Percentiles rank a stretch among this genome's conserved stretches.
Evolutionary conservation across 225 moss, liverwort and hornwort genomes (phyloP).

Genomic region (Marchantia polymorpha): DNA sequence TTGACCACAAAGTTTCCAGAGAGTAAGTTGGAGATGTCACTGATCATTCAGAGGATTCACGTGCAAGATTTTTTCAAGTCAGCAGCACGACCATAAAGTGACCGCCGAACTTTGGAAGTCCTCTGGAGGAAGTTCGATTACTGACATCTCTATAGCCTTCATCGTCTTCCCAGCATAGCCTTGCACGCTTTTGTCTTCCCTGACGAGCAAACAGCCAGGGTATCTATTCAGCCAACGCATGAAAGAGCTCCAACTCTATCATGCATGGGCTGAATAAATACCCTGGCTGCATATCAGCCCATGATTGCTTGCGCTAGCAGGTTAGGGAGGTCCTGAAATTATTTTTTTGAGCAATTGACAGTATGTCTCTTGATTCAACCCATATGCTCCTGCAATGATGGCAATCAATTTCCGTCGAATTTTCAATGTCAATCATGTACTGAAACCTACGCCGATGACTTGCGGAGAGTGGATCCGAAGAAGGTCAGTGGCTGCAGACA

Average conservation of each 20-base stretch:
- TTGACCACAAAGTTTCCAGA: conserved; percentile 8
- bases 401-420: neutral
- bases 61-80: neutral
- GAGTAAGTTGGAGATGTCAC: neutral
- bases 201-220: neutral
- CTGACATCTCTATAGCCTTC: too few species aligned
- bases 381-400: neutral
- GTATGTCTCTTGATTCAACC: neutral
- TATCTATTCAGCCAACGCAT: too few species aligned
- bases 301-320: neutral
- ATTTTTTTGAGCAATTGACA: neutral
- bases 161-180: neutral
- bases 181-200: neutral
- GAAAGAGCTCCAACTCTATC: neutral
- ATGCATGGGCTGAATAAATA: neutral
- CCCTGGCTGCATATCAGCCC: conserved; percentile 14
- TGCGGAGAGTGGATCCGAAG: conserved; percentile 6
- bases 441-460: neutral
- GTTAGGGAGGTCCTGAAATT: neutral
- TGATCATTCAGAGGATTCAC: neutral
- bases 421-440: too few species aligned
- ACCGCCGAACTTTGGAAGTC: neutral
- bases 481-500: too few species aligned
- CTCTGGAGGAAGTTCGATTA: neutral
- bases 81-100: neutral